phyloP scores from a whole-genome alignment of 805 yeast genomes.

The Candida odintsovae region DNA sequence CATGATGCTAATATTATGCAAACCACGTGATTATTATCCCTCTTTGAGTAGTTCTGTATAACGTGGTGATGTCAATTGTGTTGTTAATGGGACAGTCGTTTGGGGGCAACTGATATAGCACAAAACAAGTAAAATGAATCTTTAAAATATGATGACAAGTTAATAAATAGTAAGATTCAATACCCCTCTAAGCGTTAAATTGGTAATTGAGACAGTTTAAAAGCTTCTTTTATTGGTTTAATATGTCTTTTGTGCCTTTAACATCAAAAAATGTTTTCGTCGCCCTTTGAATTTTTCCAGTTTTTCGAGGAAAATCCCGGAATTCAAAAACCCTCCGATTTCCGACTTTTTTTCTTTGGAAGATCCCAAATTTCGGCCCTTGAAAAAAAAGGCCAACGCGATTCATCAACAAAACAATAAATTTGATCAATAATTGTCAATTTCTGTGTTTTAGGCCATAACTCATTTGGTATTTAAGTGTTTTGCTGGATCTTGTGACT shows the following conservation, averaged over 20 bases:
- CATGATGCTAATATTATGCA: background rate
- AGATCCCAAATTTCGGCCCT: background rate
- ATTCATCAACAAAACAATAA: conserved; percentile 1
- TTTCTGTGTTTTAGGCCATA: too few relatives aligned
- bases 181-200: background rate
- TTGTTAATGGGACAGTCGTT: background rate
- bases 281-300: background rate
- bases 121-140: background rate
- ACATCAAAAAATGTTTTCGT: background rate
- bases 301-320: background rate
- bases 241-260: background rate
- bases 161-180: background rate
- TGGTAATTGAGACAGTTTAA: background rate
- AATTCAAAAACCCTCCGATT: background rate
- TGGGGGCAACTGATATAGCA: background rate
- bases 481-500: background rate
- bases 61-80: background rate
- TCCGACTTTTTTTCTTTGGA: background rate
- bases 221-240: background rate
- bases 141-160: too few relatives aligned
- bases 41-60: background rate
- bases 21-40: background rate
- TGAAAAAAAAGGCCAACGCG: background rate
- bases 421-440: conserved; percentile 5
- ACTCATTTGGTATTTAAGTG: too few relatives aligned